A percentile compares a stretch with the other conserved stretches of the same genome.
Conservation (phyloP, 2,329 filamentous ascomycete genomes). For the Magnaporthiopsis poae region DNA sequence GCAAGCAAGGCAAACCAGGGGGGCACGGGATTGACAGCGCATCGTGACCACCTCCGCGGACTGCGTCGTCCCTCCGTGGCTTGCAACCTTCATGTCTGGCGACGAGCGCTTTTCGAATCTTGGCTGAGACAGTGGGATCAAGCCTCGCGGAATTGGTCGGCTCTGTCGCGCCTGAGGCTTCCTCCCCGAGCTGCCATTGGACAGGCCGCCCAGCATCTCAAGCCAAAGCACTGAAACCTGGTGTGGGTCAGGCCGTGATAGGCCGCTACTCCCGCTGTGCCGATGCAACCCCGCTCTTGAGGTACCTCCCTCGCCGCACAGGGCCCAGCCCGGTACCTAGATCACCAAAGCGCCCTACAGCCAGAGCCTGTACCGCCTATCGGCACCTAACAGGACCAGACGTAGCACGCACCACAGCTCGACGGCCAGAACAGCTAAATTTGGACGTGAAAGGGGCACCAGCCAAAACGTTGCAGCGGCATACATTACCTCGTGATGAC, state of each 20-base stretch:
- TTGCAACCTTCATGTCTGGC: background rate
- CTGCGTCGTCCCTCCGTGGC: background rate
- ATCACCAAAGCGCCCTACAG: background rate
- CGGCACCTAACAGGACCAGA: background rate
- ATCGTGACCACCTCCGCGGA: background rate
- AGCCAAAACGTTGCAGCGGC: conserved; percentile 5
- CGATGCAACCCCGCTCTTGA: background rate
- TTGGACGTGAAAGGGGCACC: background rate
- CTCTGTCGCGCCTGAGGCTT: background rate
- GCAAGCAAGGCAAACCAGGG: too few species aligned
- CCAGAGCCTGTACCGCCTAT: background rate
- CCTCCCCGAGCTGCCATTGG: background rate
- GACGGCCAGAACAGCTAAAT: conserved; percentile 3
- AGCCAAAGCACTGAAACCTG: conserved; percentile 6
- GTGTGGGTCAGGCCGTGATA: conserved; percentile 5
- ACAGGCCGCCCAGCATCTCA: background rate
- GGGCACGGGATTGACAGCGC: background rate
- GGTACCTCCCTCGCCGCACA: background rate
- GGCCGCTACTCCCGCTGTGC: background rate
- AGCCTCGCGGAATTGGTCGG: conserved; percentile 1
- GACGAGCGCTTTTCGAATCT: background rate
- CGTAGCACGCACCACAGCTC: background rate
- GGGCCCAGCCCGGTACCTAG: background rate
- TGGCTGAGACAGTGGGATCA: background rate
- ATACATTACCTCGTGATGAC: conserved; percentile 7